phyloP scores from a whole-genome alignment of 106 monocot genomes.

The Alisma plantagoaquatica region DNA sequence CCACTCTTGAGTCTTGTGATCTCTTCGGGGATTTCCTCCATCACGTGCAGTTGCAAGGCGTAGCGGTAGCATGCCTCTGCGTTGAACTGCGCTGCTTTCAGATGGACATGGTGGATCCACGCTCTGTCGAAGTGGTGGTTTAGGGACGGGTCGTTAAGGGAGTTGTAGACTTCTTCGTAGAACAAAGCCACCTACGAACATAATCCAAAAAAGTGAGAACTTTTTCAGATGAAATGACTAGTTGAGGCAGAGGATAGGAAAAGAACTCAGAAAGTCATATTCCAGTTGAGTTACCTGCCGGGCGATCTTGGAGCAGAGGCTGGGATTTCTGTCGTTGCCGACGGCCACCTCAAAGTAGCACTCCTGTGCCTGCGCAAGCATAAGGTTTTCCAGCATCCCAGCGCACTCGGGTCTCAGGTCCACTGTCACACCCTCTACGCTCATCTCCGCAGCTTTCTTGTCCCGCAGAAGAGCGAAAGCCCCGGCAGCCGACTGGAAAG shows the following conservation, averaged over 20 bases:
- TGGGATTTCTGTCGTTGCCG: conserved; percentile 32
- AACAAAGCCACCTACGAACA: conserved; percentile 42
- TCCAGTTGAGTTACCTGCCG: too few species aligned
- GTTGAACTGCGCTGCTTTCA: conserved; percentile 57
- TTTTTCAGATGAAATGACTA: too few species aligned
- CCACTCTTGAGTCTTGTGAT: conserved; percentile 44
- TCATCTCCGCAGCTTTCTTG: conserved; percentile 22
- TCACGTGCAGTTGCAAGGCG: conserved; percentile 38
- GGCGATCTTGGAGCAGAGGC: conserved; percentile 43
- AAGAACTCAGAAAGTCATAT: too few species aligned
- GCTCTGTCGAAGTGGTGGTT: conserved; percentile 45
- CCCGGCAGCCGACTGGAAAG: conserved; percentile 48
- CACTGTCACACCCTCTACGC: conserved; percentile 23
- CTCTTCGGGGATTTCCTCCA: conserved; percentile 55
- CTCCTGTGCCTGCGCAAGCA: conserved; percentile 77
- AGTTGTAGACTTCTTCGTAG: conserved; percentile 44
- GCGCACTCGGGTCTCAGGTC: conserved; percentile 46
- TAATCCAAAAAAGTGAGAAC: too few species aligned
- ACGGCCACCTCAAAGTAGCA: conserved; percentile 70
- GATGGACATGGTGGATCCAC: conserved; percentile 45
- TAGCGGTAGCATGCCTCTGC: conserved; percentile 47
- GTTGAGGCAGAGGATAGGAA: too few species aligned
- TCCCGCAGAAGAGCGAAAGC: conserved; percentile 44
- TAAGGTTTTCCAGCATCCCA: conserved; percentile 56
- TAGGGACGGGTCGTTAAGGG: conserved; percentile 31